Evolutionary conservation across 2,329 filamentous ascomycete genomes (phyloP), one percentile per base, ranked within the genome.

Genomic region (Blastomyces silverae): DNA sequence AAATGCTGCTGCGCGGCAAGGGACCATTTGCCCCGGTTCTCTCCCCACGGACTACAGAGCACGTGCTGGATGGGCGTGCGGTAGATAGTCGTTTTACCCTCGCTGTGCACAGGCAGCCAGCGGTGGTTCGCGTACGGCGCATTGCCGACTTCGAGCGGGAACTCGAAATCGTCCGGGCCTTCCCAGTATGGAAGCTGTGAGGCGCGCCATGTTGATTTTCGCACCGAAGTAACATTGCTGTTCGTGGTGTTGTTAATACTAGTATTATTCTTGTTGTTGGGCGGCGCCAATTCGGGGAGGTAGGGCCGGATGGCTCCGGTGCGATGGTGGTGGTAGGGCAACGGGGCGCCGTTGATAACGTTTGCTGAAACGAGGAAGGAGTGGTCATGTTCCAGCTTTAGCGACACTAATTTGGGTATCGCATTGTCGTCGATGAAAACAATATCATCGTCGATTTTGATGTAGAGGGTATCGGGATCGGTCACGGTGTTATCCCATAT

Each of bases 321-420:
- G 64, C 83, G 83, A 69, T 79, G 81, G 68, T 86, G 84, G 25
- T 85, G 75, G 74, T 81, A 80, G 60, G 79, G 79, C 37, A 84
- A 79, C 15, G 82, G 77, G 17, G 82, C 83, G 59, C 83, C 81
- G 66, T 85, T 86, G 67, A 85, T 75, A 25, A 86, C 77, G 67
- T 86, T 85, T 59, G 83, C 83, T 1, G 82, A 83, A n/a, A 85
- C 80, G 56, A 81, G 74, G 67, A 79, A 80, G 28, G 79, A 79
- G 53, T 83, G 79, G 11, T 82, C 81, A 37, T 84, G 78, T 6
- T 79, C 76, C 57, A 83, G 72, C 66, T 81, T 82, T 28, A 82
- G 83, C 66, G 82, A 81, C 31, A 85, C 78, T 8, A 86, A 76
- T 2, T 82, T 80, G 1, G 82, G 79, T 60, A 87, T 83, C 31